Evolutionary conservation across 2,329 filamentous ascomycete genomes (phyloP), one percentile per base, ranked within the genome.

Genomic region (Colletotrichum gigasporum): DNA sequence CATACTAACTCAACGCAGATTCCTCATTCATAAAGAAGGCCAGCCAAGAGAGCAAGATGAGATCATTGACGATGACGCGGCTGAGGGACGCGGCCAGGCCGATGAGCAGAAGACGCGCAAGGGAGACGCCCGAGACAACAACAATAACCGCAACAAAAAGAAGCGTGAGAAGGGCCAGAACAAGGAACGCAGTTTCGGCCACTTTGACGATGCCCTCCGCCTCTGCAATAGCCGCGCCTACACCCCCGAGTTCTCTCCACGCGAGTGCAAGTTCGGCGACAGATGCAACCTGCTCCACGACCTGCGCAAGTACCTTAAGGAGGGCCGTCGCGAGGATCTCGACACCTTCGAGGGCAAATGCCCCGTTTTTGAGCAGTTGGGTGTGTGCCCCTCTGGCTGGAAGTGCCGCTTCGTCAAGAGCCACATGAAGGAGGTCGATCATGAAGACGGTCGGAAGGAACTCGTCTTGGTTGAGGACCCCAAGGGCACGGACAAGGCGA

Each of bases 341-440:
- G 85, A 85, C 5, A 93, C 91, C 0, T 91, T 97, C 71, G 85
- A 83, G 41, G 91, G 92, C 6, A 83, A 90, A 66, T 99, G 96
- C 73, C 95, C 94, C 1, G 86, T 97, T 8, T 97, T 89, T 76
- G 90, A 92, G 69, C 82, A 83, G 14, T 87, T 90, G 68, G 94
- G 94, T 11, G 87, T 84, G 66, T 99, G 96, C 71, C 85, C 87
- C 50, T 87, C 91, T 12, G 96, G 96, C 5, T 99, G 95, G 94
- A 97, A 95, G 75, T 99, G 96, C 75, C 91, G 95, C 20, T 97
- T 97, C 73, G 91, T 93, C 32, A 86, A 86, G 67, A 96, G 93
- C 67, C 96, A 99, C 78, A 96, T 93, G 71, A 85, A 89, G 67
- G 95, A 98, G 78, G 79, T 92, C 22, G 87, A 91, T 68, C 88